Percentiles rank a stretch among this genome's conserved stretches.
Conservation (phyloP, 306 rosid genomes). For the Acacia melanoxylon region DNA sequence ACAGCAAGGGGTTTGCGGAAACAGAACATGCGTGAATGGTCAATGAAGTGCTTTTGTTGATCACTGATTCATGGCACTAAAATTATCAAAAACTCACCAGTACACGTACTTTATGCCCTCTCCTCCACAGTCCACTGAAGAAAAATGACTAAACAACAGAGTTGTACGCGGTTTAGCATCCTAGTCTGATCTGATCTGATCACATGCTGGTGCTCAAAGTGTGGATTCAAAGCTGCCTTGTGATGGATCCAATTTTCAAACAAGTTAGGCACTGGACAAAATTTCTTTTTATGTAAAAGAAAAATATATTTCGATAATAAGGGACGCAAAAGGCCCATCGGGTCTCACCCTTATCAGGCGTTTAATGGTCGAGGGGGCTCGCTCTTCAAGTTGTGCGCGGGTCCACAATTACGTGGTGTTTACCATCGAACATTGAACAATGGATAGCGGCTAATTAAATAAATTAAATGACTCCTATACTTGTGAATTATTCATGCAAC, state of each 20-base stretch:
- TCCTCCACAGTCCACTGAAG: background rate
- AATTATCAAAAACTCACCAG: background rate
- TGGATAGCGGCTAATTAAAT: constrained; percentile 45
- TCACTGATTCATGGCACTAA: constrained; percentile 24
- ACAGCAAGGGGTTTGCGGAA: constrained; percentile 29
- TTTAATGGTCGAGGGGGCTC: constrained; percentile 58
- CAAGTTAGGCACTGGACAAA: constrained; percentile 31
- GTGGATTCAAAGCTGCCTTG: constrained; percentile 14
- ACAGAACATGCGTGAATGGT: constrained; percentile 34
- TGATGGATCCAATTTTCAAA: constrained; percentile 31
- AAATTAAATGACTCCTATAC: constrained; percentile 34
- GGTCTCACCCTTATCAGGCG: constrained; percentile 47
- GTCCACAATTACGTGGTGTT: constrained; percentile 53
- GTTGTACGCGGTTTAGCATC: background rate
- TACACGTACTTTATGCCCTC: background rate
- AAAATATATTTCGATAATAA: constrained; percentile 35
- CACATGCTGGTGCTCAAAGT: background rate
- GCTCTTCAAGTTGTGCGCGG: constrained; percentile 58
- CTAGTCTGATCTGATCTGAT: background rate
- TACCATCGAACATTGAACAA: constrained; percentile 41
- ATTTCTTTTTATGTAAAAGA: constrained; percentile 34
- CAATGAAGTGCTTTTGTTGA: constrained; percentile 25
- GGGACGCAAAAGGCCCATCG: constrained; percentile 51
- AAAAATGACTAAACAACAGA: background rate
- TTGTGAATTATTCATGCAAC: background rate